Base-by-base conservation (phyloP, 345 rosid species). In the Pistacia vera region DNA sequence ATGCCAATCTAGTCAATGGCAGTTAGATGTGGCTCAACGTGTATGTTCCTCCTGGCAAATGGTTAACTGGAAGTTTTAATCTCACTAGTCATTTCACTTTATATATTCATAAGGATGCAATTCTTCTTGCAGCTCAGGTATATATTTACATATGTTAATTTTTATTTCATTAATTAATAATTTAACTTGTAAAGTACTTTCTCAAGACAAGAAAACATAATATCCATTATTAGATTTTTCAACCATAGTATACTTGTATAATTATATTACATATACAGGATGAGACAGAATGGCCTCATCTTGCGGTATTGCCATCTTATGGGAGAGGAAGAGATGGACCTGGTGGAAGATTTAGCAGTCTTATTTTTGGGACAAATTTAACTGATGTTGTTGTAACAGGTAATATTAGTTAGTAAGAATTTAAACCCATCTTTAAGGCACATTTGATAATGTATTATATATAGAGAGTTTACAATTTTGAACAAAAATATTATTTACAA, bases 21-120 rank as follows among this genome's bases (percentile, higher is more conserved):
- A 0, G n/a, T 5, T 63, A 7, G 88, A 90, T 1, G 95, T 0
- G 98, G 97, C 89, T 11, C 90, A 86, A 57, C 98, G 93, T 12
- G 63, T 92, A n/a, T 4, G 85, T 95, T 5, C 97, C 98, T 0
- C 84, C 91, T 0, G 98, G 98, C 63, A 92, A 89, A 81, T 92
- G 95, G 93, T 80, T 95, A 30, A 93, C 97, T 11, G 97, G 98
- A 28, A 90, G 95, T 78, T 91, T 94, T 61, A 91, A 91, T 79
- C 88, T 94, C 67, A 94, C 96, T 8, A 91, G 91, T 67, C 86
- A 94, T 75, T 92, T 94, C 82, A 92, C 98, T 68, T 90, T 92
- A 74, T 95, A 85, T 66, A 85, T 95, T 16, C 89, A 86, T n/a
- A 79, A 86, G 67, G 92, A 87, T 33, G 97, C 94, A 3, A 82